A percentile compares a stretch with the other conserved stretches of the same genome.
phyloP scores from a whole-genome alignment of 768 basidiomycete species.

The Rhodotorula taiwanensis region DNA sequence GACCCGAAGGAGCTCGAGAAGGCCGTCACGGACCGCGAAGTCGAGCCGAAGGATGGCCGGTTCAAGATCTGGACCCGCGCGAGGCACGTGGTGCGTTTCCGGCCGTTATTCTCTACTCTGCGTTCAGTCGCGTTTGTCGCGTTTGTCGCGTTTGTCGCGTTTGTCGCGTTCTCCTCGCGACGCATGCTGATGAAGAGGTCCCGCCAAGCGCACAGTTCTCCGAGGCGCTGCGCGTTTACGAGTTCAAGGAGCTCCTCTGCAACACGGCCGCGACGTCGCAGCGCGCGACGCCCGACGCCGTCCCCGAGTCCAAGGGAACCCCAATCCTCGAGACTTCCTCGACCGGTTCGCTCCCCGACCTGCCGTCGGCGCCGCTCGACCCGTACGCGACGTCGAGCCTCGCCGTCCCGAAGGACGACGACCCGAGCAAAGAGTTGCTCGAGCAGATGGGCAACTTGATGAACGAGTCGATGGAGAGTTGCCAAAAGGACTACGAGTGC shows the following conservation, averaged over 20 bases:
- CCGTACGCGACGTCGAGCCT: constrained; percentile 3
- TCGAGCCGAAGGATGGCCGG: constrained; percentile 49
- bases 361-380: constrained; percentile 16
- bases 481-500: constrained; percentile 64
- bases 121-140: not conserved
- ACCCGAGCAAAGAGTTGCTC: constrained; percentile 7
- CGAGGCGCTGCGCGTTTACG: constrained; percentile 72
- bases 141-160: not conserved
- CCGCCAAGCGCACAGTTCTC: constrained; percentile 47
- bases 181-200: too few species aligned
- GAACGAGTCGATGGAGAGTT: constrained; percentile 70
- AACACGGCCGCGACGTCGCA: constrained; percentile 41
- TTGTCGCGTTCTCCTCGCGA: too few species aligned
- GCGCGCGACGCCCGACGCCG: constrained; percentile 19
- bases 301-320: not conserved
- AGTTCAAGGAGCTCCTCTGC: constrained; percentile 60
- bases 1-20: constrained; percentile 51
- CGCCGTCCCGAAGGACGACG: constrained; percentile 7
- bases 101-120: not conserved
- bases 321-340: constrained; percentile 17
- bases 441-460: constrained; percentile 61
- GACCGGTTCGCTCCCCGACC: not conserved
- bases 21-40: constrained; percentile 48
- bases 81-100: constrained; percentile 55
- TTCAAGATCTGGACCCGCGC: constrained; percentile 79